phyloP scores from a whole-genome alignment of 805 yeast species.

The Saccharomycopsis fibuligera region DNA sequence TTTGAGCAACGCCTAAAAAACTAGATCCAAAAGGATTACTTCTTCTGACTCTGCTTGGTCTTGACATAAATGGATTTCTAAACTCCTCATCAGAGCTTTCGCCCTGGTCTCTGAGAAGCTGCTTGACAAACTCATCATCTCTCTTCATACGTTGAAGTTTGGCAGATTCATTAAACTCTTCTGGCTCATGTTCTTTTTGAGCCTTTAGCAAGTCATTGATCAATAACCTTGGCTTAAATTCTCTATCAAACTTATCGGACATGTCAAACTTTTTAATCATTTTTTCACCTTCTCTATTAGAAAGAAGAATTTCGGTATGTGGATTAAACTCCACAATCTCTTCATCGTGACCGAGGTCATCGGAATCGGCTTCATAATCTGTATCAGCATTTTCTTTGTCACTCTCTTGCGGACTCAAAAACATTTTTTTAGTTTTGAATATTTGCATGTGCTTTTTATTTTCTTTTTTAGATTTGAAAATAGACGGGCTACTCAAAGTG shows the following conservation, averaged over 20 bases:
- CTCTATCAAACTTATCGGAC: conserved; percentile 4
- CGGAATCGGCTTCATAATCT: no score
- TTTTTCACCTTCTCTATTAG: conserved; percentile 14
- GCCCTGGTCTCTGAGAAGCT: background rate
- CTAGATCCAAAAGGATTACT: no score
- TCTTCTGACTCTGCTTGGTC: no score
- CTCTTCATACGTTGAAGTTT: background rate
- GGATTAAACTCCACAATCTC: conserved; percentile 9
- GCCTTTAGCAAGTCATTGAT: background rate
- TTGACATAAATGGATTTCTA: no score
- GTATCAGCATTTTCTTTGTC: background rate
- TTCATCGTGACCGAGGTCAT: background rate
- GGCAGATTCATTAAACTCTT: background rate
- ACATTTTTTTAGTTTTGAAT: background rate
- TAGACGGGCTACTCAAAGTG: conserved; percentile 15
- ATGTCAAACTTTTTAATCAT: conserved; percentile 10
- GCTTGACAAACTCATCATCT: conserved; percentile 4
- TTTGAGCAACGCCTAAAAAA: no score
- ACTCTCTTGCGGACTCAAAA: background rate
- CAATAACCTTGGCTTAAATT: conserved; percentile 13
- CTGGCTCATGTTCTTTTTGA: background rate
- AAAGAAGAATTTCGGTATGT: conserved; percentile 8
- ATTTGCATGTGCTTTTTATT: background rate
- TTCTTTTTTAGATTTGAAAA: background rate
- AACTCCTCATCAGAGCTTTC: conserved; percentile 1